These are phyloP conservation scores for Cyberlindnera maritima DNA, from an alignment of 805 yeast species.

Conservation along the genomic window DNA sequence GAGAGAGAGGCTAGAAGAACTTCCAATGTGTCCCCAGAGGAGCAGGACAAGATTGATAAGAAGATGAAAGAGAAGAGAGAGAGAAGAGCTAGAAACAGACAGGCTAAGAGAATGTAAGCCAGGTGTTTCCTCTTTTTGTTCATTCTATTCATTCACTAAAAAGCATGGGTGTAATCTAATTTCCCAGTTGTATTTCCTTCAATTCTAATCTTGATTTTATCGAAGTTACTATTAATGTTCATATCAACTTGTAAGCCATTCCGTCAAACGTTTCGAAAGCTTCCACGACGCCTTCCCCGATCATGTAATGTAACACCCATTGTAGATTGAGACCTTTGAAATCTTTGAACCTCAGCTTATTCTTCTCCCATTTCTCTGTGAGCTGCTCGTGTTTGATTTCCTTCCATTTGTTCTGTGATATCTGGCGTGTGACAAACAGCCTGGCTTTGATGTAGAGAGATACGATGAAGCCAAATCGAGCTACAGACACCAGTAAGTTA, in stretches of 20 bases:
- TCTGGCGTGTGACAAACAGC: slow-evolving; percentile 39
- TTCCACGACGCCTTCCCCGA: slow-evolving; percentile 52
- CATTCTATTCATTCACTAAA: neutral
- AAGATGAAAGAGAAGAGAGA: slow-evolving; percentile 80
- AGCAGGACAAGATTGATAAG: slow-evolving; percentile 73
- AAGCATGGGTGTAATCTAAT: neutral
- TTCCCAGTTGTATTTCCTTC: neutral
- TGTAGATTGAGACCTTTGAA: slow-evolving; percentile 48
- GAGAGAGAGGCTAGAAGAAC: slow-evolving; percentile 63
- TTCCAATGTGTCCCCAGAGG: slow-evolving; percentile 63
- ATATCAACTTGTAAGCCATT: slow-evolving; percentile 4
- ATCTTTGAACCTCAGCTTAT: slow-evolving; percentile 43
- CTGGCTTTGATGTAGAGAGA: slow-evolving; percentile 44
- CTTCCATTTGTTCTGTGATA: slow-evolving; percentile 37
- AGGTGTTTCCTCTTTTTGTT: neutral
- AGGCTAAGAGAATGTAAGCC: slow-evolving; percentile 23
- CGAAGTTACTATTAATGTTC: neutral
- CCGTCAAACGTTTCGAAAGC: slow-evolving; percentile 54
- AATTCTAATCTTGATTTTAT: neutral
- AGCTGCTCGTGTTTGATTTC: slow-evolving; percentile 44
- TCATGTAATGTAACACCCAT: slow-evolving; percentile 50
- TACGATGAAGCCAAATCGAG: slow-evolving; percentile 48
- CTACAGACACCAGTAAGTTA: slow-evolving; percentile 43
- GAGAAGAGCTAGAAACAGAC: slow-evolving; percentile 63
- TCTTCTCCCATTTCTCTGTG: slow-evolving; percentile 43